Conservation (phyloP, 192 early-diverging fungal genomes). For the Backusella circina region DNA sequence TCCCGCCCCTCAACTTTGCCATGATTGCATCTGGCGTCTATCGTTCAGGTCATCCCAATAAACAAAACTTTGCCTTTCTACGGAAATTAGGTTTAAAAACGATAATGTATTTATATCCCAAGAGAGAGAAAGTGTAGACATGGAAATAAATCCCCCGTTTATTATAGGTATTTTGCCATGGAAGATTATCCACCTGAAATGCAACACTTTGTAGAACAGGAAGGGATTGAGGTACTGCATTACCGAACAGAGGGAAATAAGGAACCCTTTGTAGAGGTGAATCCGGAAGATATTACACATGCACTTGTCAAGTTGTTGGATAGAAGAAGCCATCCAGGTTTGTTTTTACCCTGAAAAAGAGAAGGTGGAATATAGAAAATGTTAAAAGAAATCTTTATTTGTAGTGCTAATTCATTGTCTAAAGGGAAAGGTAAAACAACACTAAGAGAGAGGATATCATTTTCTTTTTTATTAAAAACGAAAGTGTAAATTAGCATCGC, state of each 20-base stretch:
- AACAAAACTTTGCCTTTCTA: constrained; percentile 88
- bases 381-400: background rate
- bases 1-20: constrained; percentile 93
- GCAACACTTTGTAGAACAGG: constrained; percentile 67
- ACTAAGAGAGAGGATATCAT: background rate
- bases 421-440: constrained; percentile 76
- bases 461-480: background rate
- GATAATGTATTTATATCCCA: constrained; percentile 54
- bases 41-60: constrained; percentile 90
- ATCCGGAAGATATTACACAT: constrained; percentile 45
- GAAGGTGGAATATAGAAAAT: background rate
- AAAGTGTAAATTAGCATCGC: constrained; percentile 56
- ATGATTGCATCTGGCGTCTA: constrained; percentile 93
- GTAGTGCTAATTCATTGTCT: constrained; percentile 88
- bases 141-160: background rate
- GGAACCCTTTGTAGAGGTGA: constrained; percentile 61
- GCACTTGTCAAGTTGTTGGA: constrained; percentile 52
- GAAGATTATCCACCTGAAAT: constrained; percentile 58
- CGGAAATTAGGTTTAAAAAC: constrained; percentile 78
- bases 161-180: constrained; percentile 40
- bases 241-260: constrained; percentile 87
- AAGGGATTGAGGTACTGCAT: constrained; percentile 78
- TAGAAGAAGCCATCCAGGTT: constrained; percentile 49
- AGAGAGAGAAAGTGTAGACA: background rate
- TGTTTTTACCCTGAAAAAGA: no score